Conservation (phyloP, 225 moss, liverwort and hornwort species). For the Asterella californica region DNA sequence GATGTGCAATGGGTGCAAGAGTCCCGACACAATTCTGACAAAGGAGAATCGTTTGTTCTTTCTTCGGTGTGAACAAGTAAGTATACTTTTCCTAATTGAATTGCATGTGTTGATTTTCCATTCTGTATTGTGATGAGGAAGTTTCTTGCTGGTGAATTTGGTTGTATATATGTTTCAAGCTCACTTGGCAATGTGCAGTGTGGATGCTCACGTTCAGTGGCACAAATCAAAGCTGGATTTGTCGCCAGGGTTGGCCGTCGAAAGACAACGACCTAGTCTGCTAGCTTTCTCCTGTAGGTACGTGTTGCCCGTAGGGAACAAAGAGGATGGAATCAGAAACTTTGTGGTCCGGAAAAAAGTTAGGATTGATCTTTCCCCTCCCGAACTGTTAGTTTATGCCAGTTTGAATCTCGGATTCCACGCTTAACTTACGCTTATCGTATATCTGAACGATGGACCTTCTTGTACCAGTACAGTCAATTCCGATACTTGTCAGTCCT, state of each 20-base stretch:
- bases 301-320: not conserved
- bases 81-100: not conserved
- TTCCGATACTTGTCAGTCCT: not conserved
- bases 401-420: not conserved
- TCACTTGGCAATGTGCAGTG: conserved; percentile 42
- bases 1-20: conserved; percentile 98
- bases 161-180: not conserved
- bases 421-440: not conserved
- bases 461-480: too few relatives aligned
- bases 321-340: not conserved
- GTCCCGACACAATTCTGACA: conserved; percentile 81
- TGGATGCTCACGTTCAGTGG: conserved; percentile 93
- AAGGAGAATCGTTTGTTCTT: conserved; percentile 97
- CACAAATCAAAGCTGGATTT: conserved; percentile 96
- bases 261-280: conserved; percentile 67
- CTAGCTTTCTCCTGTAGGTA: not conserved
- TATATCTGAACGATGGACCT: not conserved
- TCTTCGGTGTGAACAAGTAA: conserved; percentile 91
- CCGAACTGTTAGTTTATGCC: too few relatives aligned
- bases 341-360: too few relatives aligned
- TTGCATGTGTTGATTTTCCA: not conserved
- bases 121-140: too few relatives aligned
- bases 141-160: not conserved
- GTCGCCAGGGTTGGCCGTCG: conserved; percentile 95
- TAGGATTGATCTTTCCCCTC: not conserved